Percentiles rank a stretch among this genome's conserved stretches.
Conservation (phyloP, 2,329 filamentous ascomycete genomes). For the Ascochyta viciae-villosae region DNA sequence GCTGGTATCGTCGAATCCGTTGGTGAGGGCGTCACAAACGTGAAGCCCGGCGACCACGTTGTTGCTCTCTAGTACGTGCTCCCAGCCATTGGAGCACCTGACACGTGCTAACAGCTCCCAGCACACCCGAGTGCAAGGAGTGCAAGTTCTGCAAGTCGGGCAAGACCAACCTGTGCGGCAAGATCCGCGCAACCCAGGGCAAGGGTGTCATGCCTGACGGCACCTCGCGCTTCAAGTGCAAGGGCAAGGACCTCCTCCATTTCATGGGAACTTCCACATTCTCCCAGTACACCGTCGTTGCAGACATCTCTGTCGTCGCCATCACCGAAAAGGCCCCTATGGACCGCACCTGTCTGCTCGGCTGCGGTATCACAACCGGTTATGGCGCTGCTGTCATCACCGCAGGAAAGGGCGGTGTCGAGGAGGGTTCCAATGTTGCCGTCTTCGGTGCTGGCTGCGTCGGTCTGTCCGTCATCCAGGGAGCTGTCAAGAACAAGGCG, state of each 20-base stretch:
- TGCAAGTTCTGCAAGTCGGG: constrained; percentile 99
- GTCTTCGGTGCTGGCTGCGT: constrained; percentile 97
- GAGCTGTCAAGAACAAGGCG: constrained; percentile 84
- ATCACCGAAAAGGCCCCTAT: constrained; percentile 90
- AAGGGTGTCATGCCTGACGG: constrained; percentile 97
- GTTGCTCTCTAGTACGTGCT: constrained; percentile 52
- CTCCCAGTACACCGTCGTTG: constrained; percentile 97
- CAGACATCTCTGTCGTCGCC: constrained; percentile 96
- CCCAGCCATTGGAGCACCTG: background rate
- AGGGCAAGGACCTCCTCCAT: constrained; percentile 93
- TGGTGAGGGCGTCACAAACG: constrained; percentile 91
- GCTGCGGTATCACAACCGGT: constrained; percentile 97
- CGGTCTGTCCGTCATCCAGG: constrained; percentile 93
- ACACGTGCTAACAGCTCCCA: constrained; percentile 51
- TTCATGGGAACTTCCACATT: constrained; percentile 99
- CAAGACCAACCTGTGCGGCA: constrained; percentile 99
- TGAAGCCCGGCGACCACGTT: constrained; percentile 92
- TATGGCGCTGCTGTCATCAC: constrained; percentile 96
- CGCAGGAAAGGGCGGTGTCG: constrained; percentile 72
- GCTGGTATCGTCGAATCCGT: constrained; percentile 60
- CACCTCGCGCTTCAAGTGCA: constrained; percentile 91
- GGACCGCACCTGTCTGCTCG: constrained; percentile 94
- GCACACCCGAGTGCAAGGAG: constrained; percentile 94
- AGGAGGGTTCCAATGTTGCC: constrained; percentile 87
- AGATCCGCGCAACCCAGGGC: constrained; percentile 97